A percentile compares a stretch with the other conserved stretches of the same genome.
Evolutionary conservation across 1,139 yeast genomes (phyloP).

Genomic region (Arxiozyma slooffiae): DNA sequence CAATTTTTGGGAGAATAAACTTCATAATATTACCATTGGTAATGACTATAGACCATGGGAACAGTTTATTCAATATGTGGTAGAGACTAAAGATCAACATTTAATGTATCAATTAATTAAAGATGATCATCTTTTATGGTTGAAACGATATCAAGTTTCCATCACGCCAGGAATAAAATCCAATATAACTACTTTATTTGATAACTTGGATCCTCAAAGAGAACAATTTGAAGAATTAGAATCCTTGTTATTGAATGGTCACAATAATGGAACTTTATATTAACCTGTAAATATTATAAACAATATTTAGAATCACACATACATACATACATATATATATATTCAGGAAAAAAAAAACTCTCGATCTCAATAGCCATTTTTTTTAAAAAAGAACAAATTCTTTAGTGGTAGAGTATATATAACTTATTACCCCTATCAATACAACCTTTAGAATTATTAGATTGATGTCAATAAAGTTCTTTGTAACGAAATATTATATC

Average conservation of each 20-base stretch:
- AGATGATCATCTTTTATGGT: conserved; percentile 24
- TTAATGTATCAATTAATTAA: conserved; percentile 13
- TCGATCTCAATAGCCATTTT: neutral
- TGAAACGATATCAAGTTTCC: conserved; percentile 18
- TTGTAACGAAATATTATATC: too few relatives aligned
- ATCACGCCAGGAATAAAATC: conserved; percentile 13
- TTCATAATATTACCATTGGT: conserved; percentile 7
- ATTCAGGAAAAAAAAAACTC: too few relatives aligned
- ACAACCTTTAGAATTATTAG: too few relatives aligned
- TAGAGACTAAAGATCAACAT: conserved; percentile 11
- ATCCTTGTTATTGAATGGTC: neutral
- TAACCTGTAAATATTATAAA: neutral
- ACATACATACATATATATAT: too few relatives aligned
- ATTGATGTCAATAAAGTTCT: too few relatives aligned
- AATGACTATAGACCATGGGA: conserved; percentile 24
- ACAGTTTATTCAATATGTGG: conserved; percentile 14
- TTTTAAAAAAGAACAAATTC: neutral
- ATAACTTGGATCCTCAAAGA: conserved; percentile 2
- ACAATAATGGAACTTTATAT: neutral
- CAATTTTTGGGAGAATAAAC: conserved; percentile 19
- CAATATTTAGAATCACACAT: neutral
- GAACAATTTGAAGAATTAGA: neutral
- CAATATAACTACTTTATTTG: conserved; percentile 2
- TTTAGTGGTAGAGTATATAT: too few relatives aligned
- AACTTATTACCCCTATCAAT: too few relatives aligned